Conservation (phyloP, 441 rosid genomes). For the Gossypium schwendimanii region DNA sequence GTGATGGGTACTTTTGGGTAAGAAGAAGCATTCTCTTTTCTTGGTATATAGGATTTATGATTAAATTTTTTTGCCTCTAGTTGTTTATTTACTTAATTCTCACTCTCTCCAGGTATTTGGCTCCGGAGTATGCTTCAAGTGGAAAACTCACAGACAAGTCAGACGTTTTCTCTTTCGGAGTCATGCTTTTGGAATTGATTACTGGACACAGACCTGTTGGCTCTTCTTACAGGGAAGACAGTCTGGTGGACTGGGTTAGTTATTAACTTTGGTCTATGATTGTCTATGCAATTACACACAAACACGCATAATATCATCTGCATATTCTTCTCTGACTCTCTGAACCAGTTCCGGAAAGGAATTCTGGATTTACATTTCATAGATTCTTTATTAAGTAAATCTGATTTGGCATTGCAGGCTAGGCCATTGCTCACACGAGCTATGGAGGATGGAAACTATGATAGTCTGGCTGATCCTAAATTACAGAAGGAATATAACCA, state of each 20-base stretch:
- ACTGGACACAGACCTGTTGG: slow-evolving; percentile 84
- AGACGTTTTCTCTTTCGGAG: slow-evolving; percentile 90
- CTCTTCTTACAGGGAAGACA: slow-evolving; percentile 65
- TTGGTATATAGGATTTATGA: neutral
- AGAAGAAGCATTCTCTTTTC: no score
- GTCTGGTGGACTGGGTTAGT: slow-evolving; percentile 96
- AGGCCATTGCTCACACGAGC: slow-evolving; percentile 81
- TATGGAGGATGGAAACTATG: slow-evolving; percentile 56
- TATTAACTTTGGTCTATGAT: neutral
- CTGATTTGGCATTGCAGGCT: slow-evolving; percentile 40
- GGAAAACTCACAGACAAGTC: slow-evolving; percentile 94
- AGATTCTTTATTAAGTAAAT: neutral
- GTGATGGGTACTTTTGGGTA: slow-evolving; percentile 99
- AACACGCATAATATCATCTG: neutral
- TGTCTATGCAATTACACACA: neutral
- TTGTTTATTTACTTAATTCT: slow-evolving; percentile 10
- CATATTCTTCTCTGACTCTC: neutral
- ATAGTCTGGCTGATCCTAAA: slow-evolving; percentile 53
- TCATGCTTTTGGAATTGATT: slow-evolving; percentile 92
- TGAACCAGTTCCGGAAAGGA: neutral
- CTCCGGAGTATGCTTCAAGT: slow-evolving; percentile 96
- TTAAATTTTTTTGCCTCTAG: neutral
- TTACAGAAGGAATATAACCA: slow-evolving; percentile 49
- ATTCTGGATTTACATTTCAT: neutral
- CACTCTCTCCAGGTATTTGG: slow-evolving; percentile 53